phyloP scores from a whole-genome alignment of 2,329 filamentous ascomycete genomes.

The Aspergillus sp. region DNA sequence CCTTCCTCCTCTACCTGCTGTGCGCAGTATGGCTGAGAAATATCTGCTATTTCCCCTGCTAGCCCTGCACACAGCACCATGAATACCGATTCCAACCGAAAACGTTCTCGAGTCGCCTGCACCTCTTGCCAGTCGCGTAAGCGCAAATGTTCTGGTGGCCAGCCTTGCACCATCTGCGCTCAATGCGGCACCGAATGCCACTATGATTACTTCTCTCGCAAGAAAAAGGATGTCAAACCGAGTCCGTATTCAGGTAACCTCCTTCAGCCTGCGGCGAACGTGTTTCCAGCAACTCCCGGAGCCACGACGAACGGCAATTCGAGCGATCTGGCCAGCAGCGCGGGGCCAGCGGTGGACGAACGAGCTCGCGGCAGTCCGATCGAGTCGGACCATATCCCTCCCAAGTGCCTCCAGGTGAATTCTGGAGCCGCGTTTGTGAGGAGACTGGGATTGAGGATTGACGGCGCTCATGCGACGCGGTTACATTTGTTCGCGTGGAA shows the following conservation, averaged over 20 bases:
- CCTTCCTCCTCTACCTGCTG: no score
- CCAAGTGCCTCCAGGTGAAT: conserved; percentile 46
- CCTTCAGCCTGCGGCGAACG: not conserved
- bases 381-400: conserved; percentile 15
- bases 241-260: conserved; percentile 11
- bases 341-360: not conserved
- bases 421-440: conserved; percentile 51
- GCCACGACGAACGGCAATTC: not conserved
- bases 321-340: not conserved
- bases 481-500: conserved; percentile 54
- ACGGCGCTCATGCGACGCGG: conserved; percentile 46
- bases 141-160: conserved; percentile 47
- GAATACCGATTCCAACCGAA: conserved; percentile 21
- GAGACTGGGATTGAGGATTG: conserved; percentile 45
- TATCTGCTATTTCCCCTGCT: not conserved
- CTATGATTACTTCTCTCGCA: conserved; percentile 33
- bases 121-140: conserved; percentile 49
- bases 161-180: conserved; percentile 47
- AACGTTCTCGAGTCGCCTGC: conserved; percentile 41
- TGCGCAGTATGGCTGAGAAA: no score
- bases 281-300: not conserved
- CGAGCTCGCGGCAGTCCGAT: conserved; percentile 4
- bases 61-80: conserved; percentile 8
- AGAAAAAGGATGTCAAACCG: conserved; percentile 22
- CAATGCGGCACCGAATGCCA: conserved; percentile 48